A percentile compares a stretch with the other conserved stretches of the same genome.
These are phyloP conservation scores for Botrytis galanthina DNA, from an alignment of 2,329 filamentous ascomycete species.

Conservation along the genomic window DNA sequence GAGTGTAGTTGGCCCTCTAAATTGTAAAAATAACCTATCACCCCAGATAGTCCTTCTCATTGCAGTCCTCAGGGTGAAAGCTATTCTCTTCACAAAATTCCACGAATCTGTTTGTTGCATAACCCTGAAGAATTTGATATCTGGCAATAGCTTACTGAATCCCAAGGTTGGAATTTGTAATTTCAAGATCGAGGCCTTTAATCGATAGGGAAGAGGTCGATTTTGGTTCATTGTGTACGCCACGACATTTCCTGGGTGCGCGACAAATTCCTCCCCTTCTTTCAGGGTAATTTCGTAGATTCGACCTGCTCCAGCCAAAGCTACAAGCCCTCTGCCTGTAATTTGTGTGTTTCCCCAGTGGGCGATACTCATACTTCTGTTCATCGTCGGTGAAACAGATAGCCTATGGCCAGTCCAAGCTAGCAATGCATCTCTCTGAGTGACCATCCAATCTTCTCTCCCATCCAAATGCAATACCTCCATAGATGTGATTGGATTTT, in stretches of 20 bases:
- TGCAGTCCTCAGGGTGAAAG: constrained; percentile 72
- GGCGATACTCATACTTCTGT: constrained; percentile 70
- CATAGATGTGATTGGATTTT: constrained; percentile 82
- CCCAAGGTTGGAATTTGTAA: constrained; percentile 74
- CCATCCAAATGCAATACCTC: constrained; percentile 87
- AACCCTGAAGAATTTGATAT: constrained; percentile 68
- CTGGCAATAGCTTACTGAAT: constrained; percentile 62
- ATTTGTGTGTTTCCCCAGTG: constrained; percentile 91
- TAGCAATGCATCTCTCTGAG: constrained; percentile 82
- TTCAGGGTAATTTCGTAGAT: constrained; percentile 81
- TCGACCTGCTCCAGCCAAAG: constrained; percentile 81
- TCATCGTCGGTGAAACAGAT: constrained; percentile 70
- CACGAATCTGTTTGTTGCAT: constrained; percentile 72
- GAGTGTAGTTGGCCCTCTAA: constrained; percentile 81
- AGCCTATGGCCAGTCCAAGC: constrained; percentile 95
- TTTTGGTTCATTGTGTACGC: constrained; percentile 79
- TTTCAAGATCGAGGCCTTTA: constrained; percentile 71
- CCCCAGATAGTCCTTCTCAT: constrained; percentile 85
- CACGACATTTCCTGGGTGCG: constrained; percentile 86
- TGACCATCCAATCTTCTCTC: constrained; percentile 90
- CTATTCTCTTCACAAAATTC: constrained; percentile 61
- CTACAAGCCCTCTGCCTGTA: constrained; percentile 83
- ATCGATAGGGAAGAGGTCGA: constrained; percentile 78
- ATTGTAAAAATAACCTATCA: constrained; percentile 86
- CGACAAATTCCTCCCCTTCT: constrained; percentile 84